Evolutionary conservation across 2,329 filamentous ascomycete species (phyloP), one percentile per base, ranked within the genome.

Genomic region (Fusarium pseudonygamai): DNA sequence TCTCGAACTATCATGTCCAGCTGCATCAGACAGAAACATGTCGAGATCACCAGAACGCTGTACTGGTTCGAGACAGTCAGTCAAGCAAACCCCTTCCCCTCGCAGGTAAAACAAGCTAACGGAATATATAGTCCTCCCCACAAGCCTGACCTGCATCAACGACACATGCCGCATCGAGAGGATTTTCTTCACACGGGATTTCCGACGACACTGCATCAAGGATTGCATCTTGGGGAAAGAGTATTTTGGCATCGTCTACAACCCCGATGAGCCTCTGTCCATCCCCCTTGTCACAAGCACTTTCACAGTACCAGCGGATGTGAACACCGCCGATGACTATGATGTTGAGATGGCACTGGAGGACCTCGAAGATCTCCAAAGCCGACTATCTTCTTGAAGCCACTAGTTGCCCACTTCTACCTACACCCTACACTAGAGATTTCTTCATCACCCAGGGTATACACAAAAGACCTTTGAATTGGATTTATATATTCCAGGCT

Each of bases 231-330:
- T 13, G 40, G 50, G 49, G 3, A 22, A 43, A 15, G 20, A 43
- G 18, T 69, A 69, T 24, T 69, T 67, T 34, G 49, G 37, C 4
- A 62, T 62, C 8, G n/a, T 62, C n/a, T 69, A 62, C 24, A 43
- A 56, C 1, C 43, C 46, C 9, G n/a, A 50, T 7, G 49, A 67
- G 6, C 43, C 37, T 39, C 28, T 47, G 6, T 68, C 63, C 13
- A 34, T 57, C 24, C 55, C 64, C 14, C n/a, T 50, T 3, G 28
- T 30, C 46, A 55, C 49, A 22, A 34, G 14, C 10, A 50, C 55
- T 26, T 67, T 52, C 20, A 62, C 34, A 6, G 24, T 63, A 24
- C 47, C 20, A 20, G n/a, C 13, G 24, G 62, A 61, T 34, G n/a
- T 43, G 46, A 22, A 20, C 30, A 20, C 32, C 10, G 20, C 26